Evolutionary conservation across 306 rosid genomes (phyloP).

Genomic region (Alnus rubra): DNA sequence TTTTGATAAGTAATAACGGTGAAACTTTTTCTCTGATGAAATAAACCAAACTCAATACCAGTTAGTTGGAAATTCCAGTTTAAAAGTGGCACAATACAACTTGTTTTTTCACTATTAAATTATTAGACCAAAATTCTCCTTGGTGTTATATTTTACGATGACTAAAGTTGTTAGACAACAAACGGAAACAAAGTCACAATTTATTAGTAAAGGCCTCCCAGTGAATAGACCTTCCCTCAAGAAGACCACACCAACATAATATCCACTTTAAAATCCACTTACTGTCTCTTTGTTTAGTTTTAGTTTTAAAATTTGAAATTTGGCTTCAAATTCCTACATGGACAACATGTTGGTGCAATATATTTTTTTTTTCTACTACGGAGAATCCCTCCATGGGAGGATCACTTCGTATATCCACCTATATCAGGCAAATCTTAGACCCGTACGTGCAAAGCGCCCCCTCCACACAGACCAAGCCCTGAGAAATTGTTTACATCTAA

Average conservation of each 20-base stretch:
- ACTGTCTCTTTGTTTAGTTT: no score
- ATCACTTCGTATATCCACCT: no score
- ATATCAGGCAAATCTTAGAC: no score
- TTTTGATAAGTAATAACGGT: no score
- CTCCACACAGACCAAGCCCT: no score
- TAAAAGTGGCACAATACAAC: background rate
- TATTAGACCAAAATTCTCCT: background rate
- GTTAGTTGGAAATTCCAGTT: background rate
- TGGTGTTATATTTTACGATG: background rate
- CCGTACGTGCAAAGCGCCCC: no score
- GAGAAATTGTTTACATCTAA: no score
- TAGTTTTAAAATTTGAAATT: conserved; percentile 33
- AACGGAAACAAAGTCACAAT: background rate
- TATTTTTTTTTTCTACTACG: no score
- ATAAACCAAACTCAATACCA: background rate
- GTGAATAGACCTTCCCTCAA: background rate
- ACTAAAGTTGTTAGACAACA: background rate
- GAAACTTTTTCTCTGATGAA: background rate
- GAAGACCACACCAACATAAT: background rate
- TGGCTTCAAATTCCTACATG: conserved; percentile 95
- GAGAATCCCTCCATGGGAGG: no score
- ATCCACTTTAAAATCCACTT: no score
- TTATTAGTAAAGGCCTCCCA: background rate
- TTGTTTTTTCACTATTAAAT: background rate
- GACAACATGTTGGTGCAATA: conserved; percentile 89